Base-by-base conservation (phyloP, 805 yeast genomes). In the Suhomyces sp. region DNA sequence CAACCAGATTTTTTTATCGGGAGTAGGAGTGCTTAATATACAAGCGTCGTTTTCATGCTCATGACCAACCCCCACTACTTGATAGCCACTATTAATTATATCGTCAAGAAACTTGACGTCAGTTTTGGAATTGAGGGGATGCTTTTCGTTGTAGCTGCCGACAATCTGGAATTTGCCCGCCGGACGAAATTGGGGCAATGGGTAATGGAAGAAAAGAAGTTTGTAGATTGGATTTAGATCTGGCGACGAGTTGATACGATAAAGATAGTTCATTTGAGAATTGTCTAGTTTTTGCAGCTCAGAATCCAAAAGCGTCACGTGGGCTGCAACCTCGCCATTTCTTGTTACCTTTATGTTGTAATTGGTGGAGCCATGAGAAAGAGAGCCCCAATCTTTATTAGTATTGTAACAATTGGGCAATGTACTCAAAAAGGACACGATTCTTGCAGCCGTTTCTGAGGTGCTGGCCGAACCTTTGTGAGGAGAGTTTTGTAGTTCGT, bases 21-120 rank as follows among this genome's bases (percentile, higher is more conserved):
- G 49, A 6, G 46, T 51, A 7, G 33, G 47, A 25, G 61, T 62
- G 35, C 63, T 58, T 50, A 70, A 53, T 20, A 75, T 58, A 49
- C 79, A 75, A 2, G 74, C 76, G 51, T 74, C 78, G 54, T 75
- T 75, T 43, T 69, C 73, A 54, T 75, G 78, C 54, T 75, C 78
- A 53, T 75, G 78, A 6, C 77, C 77, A 4, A 72, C 78, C 6
- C 71, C 63, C 0, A 73, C 67, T 5, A 62, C 76, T 35, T 69
- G 60, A 55, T 73, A 73, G 7, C 72, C 72, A 45, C 70, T 62
- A 44, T 62, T 62, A 39, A 66, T 57, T 24, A 74, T 61, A 53
- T 75, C 78, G 27, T 66, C 65, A 48, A 64, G 62, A 47, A 71
- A 60, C 43, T 63, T 58, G n/a, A 41, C 40, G 53, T 65, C 67